A percentile compares a stretch with the other conserved stretches of the same genome.
These are phyloP conservation scores for Trifolium dubium DNA, from an alignment of 306 rosid genomes.

Conservation along the genomic window DNA sequence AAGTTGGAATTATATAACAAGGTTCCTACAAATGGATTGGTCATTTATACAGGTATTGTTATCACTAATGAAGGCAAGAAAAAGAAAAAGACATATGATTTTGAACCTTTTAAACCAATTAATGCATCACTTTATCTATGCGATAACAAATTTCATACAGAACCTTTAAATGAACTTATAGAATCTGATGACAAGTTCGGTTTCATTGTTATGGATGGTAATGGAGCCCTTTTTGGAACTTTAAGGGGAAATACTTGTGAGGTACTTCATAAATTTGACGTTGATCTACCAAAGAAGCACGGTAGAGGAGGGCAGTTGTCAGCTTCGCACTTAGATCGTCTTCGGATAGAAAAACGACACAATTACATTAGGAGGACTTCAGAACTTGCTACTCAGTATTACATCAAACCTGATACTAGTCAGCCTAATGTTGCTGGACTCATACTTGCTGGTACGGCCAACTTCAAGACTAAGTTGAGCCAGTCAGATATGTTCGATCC, in stretches of 20 bases:
- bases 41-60: constrained; percentile 79
- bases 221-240: constrained; percentile 88
- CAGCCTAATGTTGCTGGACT: constrained; percentile 92
- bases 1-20: constrained; percentile 81
- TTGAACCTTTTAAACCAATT: constrained; percentile 89
- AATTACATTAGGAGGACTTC: constrained; percentile 89
- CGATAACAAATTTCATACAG: constrained; percentile 87
- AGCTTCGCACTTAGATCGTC: constrained; percentile 87
- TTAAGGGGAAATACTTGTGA: constrained; percentile 86
- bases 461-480: constrained; percentile 89
- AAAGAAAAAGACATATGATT: constrained; percentile 85
- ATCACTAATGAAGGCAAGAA: constrained; percentile 92
- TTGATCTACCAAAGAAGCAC: constrained; percentile 86
- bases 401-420: constrained; percentile 75
- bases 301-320: constrained; percentile 98
- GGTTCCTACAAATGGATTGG: constrained; percentile 91
- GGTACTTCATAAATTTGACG: constrained; percentile 82
- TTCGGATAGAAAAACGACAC: constrained; percentile 86
- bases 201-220: constrained; percentile 89
- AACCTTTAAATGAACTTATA: constrained; percentile 79
- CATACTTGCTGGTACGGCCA: constrained; percentile 89
- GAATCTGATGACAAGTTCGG: constrained; percentile 94
- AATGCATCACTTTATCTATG: constrained; percentile 86
- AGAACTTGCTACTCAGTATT: constrained; percentile 84
- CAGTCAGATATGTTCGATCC: constrained; percentile 95